phyloP scores from a whole-genome alignment of 2,329 filamentous ascomycete species.

The Alternaria novae-zelandiae region DNA sequence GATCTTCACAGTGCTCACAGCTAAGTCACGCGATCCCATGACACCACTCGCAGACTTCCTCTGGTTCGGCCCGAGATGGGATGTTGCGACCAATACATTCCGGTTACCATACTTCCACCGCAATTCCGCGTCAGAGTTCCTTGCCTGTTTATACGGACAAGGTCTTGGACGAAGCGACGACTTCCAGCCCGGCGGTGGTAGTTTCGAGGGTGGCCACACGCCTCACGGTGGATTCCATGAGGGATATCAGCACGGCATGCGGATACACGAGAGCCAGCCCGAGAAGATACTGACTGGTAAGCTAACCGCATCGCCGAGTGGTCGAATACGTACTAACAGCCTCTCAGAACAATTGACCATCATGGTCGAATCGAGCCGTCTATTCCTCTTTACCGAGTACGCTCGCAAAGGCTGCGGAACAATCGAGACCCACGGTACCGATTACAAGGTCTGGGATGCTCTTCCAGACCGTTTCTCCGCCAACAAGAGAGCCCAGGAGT shows the following conservation, averaged over 20 bases:
- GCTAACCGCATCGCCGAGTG: background rate
- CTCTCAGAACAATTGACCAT: slow-evolving; percentile 46
- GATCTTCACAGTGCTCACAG: slow-evolving; percentile 48
- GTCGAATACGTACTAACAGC: background rate
- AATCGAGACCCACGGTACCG: slow-evolving; percentile 44
- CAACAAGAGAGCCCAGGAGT: slow-evolving; percentile 43
- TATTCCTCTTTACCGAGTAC: slow-evolving; percentile 49
- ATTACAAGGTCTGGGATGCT: slow-evolving; percentile 48
- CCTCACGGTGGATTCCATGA: slow-evolving; percentile 52
- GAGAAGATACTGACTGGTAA: slow-evolving; percentile 52
- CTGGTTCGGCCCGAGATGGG: slow-evolving; percentile 49
- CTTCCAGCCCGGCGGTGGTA: slow-evolving; percentile 49
- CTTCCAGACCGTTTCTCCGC: slow-evolving; percentile 47
- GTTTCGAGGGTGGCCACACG: slow-evolving; percentile 47
- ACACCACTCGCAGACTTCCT: slow-evolving; percentile 48
- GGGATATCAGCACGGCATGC: slow-evolving; percentile 55
- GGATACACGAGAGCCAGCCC: slow-evolving; percentile 52
- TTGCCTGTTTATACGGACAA: slow-evolving; percentile 47
- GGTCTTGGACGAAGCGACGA: slow-evolving; percentile 52
- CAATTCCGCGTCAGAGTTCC: slow-evolving; percentile 48
- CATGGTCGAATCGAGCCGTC: slow-evolving; percentile 49
- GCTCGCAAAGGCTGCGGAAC: slow-evolving; percentile 44
- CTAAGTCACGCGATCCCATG: slow-evolving; percentile 45
- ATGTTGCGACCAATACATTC: slow-evolving; percentile 49
- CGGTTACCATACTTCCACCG: slow-evolving; percentile 50